A percentile compares a stretch with the other conserved stretches of the same genome.
Conservation (phyloP, 352 stramenopile genomes). For the Globisporangium viniferum region DNA sequence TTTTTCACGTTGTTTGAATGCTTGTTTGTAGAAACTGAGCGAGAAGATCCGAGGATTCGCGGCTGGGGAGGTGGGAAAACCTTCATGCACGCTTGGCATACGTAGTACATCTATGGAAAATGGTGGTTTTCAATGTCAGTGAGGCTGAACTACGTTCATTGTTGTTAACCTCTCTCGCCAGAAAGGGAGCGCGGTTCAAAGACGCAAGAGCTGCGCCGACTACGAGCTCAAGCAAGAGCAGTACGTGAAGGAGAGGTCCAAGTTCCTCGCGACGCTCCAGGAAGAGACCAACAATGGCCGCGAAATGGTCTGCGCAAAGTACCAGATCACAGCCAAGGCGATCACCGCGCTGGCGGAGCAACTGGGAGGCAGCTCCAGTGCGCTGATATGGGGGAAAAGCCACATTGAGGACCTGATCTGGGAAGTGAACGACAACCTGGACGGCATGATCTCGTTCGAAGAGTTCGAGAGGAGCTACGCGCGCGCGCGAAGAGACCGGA, state of each 20-base stretch:
- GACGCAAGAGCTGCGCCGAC: slow-evolving; percentile 29
- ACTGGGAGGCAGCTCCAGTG: slow-evolving; percentile 38
- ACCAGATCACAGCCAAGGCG: slow-evolving; percentile 47
- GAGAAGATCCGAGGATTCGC: slow-evolving; percentile 27
- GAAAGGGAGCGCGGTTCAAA: slow-evolving; percentile 4
- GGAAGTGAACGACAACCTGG: slow-evolving; percentile 78
- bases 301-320: slow-evolving; percentile 49
- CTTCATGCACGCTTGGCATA: background rate
- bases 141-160: background rate
- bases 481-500: slow-evolving; percentile 54
- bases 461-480: slow-evolving; percentile 78
- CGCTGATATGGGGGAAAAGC: slow-evolving; percentile 31
- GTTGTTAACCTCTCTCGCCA: background rate
- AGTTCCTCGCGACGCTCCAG: slow-evolving; percentile 47
- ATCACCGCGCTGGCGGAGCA: slow-evolving; percentile 56
- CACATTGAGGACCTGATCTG: slow-evolving; percentile 70
- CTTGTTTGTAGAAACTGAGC: slow-evolving; percentile 31
- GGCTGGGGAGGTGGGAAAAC: slow-evolving; percentile 4
- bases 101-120: background rate
- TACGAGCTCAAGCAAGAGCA: slow-evolving; percentile 34
- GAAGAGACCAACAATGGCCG: slow-evolving; percentile 55
- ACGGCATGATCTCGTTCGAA: slow-evolving; percentile 67
- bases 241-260: slow-evolving; percentile 38
- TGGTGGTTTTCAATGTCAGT: background rate
- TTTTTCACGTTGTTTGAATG: background rate